Base-by-base conservation (phyloP, 129 eudicot species). In the Lactuca sativa region DNA sequence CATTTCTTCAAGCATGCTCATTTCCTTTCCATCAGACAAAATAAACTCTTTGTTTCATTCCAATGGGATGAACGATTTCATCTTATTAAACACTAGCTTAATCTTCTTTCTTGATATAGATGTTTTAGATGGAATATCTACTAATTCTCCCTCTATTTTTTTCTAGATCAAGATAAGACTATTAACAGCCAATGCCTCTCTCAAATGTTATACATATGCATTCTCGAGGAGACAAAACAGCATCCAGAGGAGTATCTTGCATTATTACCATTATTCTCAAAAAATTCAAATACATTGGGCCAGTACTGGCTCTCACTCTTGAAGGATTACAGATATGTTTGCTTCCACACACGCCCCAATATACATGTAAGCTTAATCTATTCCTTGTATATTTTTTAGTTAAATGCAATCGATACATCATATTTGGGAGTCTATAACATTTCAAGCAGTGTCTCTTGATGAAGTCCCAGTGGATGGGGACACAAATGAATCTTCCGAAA, bases 141-240 rank as follows among this genome's bases (percentile, higher is more conserved):
- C 16, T 72, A 65, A 48, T 51, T 37, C 18, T 56, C 14, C 56
- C 52, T 48, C 53, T 71, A 33, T 69, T 68, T 66, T 67, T 53
- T 70, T 82, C 49, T 80, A 93, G 98, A 93, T 93, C 83, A 93
- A 89, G 75, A 78, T 93, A 59, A 83, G 98, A 72, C 91, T 93
- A 77, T 76, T 93, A 59, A 82, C 92, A 66, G 98, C 96, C 58
- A 95, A 93, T 82, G 98, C 96, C 18, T 89, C 96, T 53, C 90
- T 93, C 56, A 93, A 93, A 80, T 93, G 98, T 69, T 87, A 93
- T 73, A 85, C 89, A 72, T 93, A 84, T 78, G 86, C 95, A 43
- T 89, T 86, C 81, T 83, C 89, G 78, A 83, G 88, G 83, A 77
- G 83, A 63, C 83, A 89, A 9, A 88, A 83, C 56, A 77, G 79